Base-by-base conservation (phyloP, 495 filamentous ascomycete genomes). In the Xylaria bambusicola region DNA sequence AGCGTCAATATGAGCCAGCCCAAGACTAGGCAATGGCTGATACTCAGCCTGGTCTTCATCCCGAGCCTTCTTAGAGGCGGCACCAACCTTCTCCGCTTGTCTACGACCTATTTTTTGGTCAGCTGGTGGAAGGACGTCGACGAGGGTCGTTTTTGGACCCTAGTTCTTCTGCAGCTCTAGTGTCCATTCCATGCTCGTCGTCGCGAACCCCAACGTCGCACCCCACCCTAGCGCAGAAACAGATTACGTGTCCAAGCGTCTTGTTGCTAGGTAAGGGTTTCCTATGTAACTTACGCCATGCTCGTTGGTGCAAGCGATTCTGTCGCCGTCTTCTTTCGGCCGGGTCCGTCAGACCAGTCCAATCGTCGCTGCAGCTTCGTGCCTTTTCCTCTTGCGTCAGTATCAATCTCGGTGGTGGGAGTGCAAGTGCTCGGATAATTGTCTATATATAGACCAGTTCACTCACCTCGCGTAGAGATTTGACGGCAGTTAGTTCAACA, bases 221-320 rank as follows among this genome's bases (percentile, higher is more conserved):
- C 29, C 29, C 29, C 29, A 5, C 5, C 29, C 29, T 33, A 10
- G 29, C 29, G 5, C 29, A 33, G 33, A 31, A 10, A 13, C 9
- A 20, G 17, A 44, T 36, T 26, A 54, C 38, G 50, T 40, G 31
- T 31, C 27, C 26, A 17, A 2, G 5, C 27, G 26, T 4, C 18
- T 10, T 15, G 17, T 3, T 17, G 5, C 7, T 38, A 12, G 18
- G 9, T 38, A 38, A 27, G 10, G 8, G 48, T 10, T 12, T 40
- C 17, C 3, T 31, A n/a, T 20, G 42, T 26, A 4, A 67, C 69
- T 58, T 65, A 71, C 66, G 58, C 62, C 63, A 70, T 7, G 66
- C 65, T 40, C 69, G 64, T 44, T 72, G 69, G 57, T 72, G 63
- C 33, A 72, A 38, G 42, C 69, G 62, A 35, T 67, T 72, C 54